These are phyloP conservation scores for Fusarium tjaetaba DNA, from an alignment of 2,329 filamentous ascomycete species.

Conservation along the genomic window DNA sequence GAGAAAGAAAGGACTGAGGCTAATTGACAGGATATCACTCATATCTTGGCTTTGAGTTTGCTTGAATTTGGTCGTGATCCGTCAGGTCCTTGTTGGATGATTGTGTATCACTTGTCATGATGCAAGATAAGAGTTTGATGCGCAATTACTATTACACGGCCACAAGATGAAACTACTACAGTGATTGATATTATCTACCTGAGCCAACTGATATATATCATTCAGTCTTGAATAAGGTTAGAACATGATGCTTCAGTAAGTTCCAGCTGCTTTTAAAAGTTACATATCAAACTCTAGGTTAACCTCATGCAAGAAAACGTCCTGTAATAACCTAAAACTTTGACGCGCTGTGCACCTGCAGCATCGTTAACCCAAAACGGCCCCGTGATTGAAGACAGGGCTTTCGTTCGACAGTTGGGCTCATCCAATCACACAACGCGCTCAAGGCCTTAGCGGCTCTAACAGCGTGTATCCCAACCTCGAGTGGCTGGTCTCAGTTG, in stretches of 20 bases:
- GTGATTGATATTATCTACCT: not conserved
- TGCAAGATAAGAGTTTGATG: not conserved
- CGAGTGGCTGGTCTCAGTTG: conserved; percentile 15
- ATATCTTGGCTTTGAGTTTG: not conserved
- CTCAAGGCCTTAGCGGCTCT: conserved; percentile 2
- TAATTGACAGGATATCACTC: not conserved
- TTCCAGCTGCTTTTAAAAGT: not conserved
- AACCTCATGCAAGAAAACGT: conserved; percentile 1
- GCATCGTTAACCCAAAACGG: conserved; percentile 13
- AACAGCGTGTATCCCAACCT: not conserved
- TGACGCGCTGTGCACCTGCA: conserved; percentile 12
- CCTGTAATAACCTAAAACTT: not conserved
- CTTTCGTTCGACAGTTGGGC: not conserved
- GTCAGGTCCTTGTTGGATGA: not conserved
- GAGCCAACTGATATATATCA: too few relatives aligned
- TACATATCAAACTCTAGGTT: conserved; percentile 1
- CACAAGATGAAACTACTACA: not conserved
- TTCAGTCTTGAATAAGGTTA: too few relatives aligned
- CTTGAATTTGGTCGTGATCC: not conserved
- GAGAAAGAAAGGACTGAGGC: conserved; percentile 1
- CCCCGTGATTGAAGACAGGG: conserved; percentile 12
- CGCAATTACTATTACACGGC: not conserved
- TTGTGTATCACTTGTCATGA: not conserved
- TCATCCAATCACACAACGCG: conserved; percentile 1
- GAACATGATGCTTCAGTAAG: too few relatives aligned